Percentiles rank a stretch among this genome's conserved stretches.
Evolutionary conservation across 768 basidiomycete genomes (phyloP).

Genomic region (Tylopilus sp.): DNA sequence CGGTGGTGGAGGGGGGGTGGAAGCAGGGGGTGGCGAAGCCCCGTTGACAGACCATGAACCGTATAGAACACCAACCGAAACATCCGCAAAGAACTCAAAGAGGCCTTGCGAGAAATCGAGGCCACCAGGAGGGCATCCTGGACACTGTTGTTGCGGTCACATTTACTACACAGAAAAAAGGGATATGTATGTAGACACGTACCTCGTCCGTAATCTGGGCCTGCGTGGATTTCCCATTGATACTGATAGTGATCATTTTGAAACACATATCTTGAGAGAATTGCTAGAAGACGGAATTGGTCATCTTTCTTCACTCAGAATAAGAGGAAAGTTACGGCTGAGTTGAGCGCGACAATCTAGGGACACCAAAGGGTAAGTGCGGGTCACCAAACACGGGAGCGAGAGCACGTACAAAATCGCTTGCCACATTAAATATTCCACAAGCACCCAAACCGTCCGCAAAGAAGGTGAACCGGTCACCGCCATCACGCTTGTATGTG

Average conservation of each 20-base stretch:
- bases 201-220: slow-evolving; percentile 67
- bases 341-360: slow-evolving; percentile 52
- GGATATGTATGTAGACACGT: neutral
- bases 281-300: slow-evolving; percentile 41
- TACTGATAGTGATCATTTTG: slow-evolving; percentile 58
- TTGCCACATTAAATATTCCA: slow-evolving; percentile 26
- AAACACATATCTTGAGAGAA: slow-evolving; percentile 52
- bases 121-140: slow-evolving; percentile 59
- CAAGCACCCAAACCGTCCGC: slow-evolving; percentile 45
- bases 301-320: neutral
- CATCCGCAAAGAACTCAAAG: slow-evolving; percentile 55
- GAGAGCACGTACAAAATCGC: slow-evolving; percentile 34
- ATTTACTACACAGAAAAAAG: neutral
- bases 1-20: neutral
- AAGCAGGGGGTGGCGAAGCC: slow-evolving; percentile 14
- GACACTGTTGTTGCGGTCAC: slow-evolving; percentile 44
- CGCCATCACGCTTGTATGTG: slow-evolving; percentile 21
- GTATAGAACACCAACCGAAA: slow-evolving; percentile 50
- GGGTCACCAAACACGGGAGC: neutral
- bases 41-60: slow-evolving; percentile 53
- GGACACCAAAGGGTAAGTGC: slow-evolving; percentile 4
- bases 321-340: slow-evolving; percentile 17
- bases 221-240: slow-evolving; percentile 50
- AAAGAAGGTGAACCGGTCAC: slow-evolving; percentile 36
- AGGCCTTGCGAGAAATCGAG: slow-evolving; percentile 69